Percentiles rank a stretch among this genome's conserved stretches.
Conservation (phyloP, 768 basidiomycete species). For the Boletus tylopilopsis region DNA sequence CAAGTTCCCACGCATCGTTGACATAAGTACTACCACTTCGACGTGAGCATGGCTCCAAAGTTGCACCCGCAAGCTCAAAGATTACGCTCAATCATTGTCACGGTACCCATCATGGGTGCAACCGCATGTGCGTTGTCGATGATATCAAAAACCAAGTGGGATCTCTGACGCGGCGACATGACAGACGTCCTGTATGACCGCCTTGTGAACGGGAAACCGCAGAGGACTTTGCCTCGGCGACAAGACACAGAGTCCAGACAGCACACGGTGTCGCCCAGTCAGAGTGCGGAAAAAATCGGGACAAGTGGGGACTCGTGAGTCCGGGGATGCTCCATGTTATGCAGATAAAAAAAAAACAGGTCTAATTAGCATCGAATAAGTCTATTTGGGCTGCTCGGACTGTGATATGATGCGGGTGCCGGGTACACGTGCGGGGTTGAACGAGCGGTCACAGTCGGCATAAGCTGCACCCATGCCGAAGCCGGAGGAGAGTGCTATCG, state of each 20-base stretch:
- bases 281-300: slow-evolving; percentile 19
- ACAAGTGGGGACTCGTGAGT: slow-evolving; percentile 6
- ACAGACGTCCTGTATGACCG: slow-evolving; percentile 68
- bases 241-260: not conserved
- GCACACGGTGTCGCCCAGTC: slow-evolving; percentile 5
- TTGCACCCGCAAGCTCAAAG: slow-evolving; percentile 44
- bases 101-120: slow-evolving; percentile 61
- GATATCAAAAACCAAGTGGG: not conserved
- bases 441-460: slow-evolving; percentile 89
- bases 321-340: not conserved
- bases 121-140: slow-evolving; percentile 51
- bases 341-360: not conserved
- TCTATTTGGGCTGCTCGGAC: slow-evolving; percentile 24
- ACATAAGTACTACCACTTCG: not conserved
- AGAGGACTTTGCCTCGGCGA: slow-evolving; percentile 34
- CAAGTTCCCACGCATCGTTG: not conserved
- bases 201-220: slow-evolving; percentile 49
- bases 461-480: slow-evolving; percentile 87
- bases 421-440: slow-evolving; percentile 86
- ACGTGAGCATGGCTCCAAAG: slow-evolving; percentile 25
- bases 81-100: slow-evolving; percentile 54
- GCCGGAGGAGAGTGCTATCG: slow-evolving; percentile 79
- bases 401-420: slow-evolving; percentile 70
- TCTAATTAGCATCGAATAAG: not conserved
- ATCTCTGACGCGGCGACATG: slow-evolving; percentile 4